These are phyloP conservation scores for Acmispon strigosus DNA, from an alignment of 306 rosid genomes.

Conservation along the genomic window DNA sequence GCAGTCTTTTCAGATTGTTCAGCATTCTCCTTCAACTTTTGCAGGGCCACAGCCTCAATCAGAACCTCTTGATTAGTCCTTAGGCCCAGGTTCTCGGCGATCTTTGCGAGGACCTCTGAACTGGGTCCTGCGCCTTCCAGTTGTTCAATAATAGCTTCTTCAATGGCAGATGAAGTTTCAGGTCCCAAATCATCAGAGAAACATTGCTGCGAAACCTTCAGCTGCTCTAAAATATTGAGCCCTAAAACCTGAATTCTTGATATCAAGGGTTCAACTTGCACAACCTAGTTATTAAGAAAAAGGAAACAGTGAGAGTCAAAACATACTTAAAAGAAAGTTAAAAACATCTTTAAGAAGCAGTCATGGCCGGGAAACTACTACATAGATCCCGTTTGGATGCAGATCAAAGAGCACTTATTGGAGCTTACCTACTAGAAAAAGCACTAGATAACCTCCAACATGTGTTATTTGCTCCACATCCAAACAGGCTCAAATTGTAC, in stretches of 20 bases:
- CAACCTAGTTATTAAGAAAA: slow-evolving; percentile 45
- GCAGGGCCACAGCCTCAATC: slow-evolving; percentile 70
- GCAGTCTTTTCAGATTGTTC: slow-evolving; percentile 52
- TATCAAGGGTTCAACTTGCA: slow-evolving; percentile 53
- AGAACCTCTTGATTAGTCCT: slow-evolving; percentile 60
- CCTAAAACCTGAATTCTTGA: slow-evolving; percentile 36
- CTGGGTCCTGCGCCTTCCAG: slow-evolving; percentile 44
- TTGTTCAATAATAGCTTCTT: slow-evolving; percentile 48
- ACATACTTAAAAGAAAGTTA: background rate
- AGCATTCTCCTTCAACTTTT: slow-evolving; percentile 62
- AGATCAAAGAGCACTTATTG: too few species aligned
- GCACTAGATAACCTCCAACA: too few species aligned
- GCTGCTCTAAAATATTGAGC: slow-evolving; percentile 39
- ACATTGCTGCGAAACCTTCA: slow-evolving; percentile 38
- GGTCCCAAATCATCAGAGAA: slow-evolving; percentile 42
- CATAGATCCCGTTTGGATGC: background rate
- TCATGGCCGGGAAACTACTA: background rate
- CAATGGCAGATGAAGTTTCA: slow-evolving; percentile 39
- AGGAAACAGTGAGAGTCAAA: slow-evolving; percentile 20
- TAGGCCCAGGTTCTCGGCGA: slow-evolving; percentile 45
- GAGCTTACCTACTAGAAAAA: too few species aligned
- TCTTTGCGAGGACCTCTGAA: slow-evolving; percentile 44
- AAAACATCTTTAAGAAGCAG: background rate
- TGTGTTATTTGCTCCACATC: too few species aligned
- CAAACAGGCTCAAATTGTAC: background rate